Conservation (phyloP, 257 asterid genomes). For the Datura wrightii region DNA sequence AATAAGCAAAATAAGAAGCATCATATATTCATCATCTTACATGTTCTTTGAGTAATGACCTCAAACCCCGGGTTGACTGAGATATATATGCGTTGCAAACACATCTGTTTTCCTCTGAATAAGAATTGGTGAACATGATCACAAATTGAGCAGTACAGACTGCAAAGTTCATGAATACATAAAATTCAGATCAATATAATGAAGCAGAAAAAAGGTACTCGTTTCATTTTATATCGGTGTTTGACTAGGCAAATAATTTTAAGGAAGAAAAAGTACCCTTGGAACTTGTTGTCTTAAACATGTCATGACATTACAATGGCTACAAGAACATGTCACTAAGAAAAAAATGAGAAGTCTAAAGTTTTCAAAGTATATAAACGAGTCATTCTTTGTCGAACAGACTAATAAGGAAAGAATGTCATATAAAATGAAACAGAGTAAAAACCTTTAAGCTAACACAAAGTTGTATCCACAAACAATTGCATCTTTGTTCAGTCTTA, state of each 20-base stretch:
- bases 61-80: constrained; percentile 82
- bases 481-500: neutral
- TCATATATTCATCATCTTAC: constrained; percentile 57
- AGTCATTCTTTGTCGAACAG: neutral
- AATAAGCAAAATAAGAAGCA: constrained; percentile 24
- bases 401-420: neutral
- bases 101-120: constrained; percentile 51
- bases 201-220: constrained; percentile 26
- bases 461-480: constrained; percentile 7
- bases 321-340: neutral
- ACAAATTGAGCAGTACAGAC: constrained; percentile 85
- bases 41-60: constrained; percentile 84
- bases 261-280: neutral
- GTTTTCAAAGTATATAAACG: neutral
- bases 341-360: neutral
- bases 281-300: constrained; percentile 8
- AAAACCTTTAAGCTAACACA: neutral
- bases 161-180: constrained; percentile 47
- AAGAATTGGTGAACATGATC: constrained; percentile 72
- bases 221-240: neutral
- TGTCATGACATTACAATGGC: constrained; percentile 7
- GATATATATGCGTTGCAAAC: constrained; percentile 82
- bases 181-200: constrained; percentile 28
- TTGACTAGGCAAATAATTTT: neutral
- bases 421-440: neutral